Evolutionary conservation across 768 basidiomycete species (phyloP), one percentile per base, ranked within the genome.

Genomic region (Boletus bicolor): DNA sequence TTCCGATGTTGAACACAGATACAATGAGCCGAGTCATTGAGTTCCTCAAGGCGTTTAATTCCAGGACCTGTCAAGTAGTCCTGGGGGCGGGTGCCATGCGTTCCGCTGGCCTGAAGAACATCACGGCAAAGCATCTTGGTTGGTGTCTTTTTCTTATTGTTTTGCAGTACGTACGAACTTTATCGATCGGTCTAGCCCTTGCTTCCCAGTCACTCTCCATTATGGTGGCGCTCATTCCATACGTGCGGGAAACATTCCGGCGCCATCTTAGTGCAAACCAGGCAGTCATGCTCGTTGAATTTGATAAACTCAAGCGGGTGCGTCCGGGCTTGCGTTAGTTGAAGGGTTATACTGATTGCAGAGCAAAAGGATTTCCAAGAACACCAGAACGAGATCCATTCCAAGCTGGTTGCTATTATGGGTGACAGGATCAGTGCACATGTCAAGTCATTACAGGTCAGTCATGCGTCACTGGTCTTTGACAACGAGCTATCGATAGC

Each of bases 81-180:
- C 79, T 99, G 9, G 97, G 97, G 4, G 97, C 97, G 9, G 97
- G 97, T 14, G 97, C 97, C n/a, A 98, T 98, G 95, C 81, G 94
- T 42, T 94, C 92, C 17, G 97, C 97, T 19, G 97, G 97, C 7
- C 74, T 99, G 65, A 98, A 92, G 74, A 96, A 98, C 68, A 99
- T 99, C 68, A 98, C 97, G 0, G 97, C 97, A 39, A 97, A 93
- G 71, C 96, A 99, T 76, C 80, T 99, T 24, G 94, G 93, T 91
- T 59, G 57, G 82, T 60, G 56, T 56, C 38, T 51, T 52, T 37
- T 28, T 44, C 44, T 57, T 53, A 64, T 69, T 64, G 53, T 65
- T 50, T 53, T 55, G 37, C 43, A 28, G 35, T 37, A 42, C 42
- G 45, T 60, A 60, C 37, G 49, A 69, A 56, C 44, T 47, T 54